Evolutionary conservation across 73 alveolate species (phyloP), one percentile per base, ranked within the genome.

Genomic region (Tetrahymena thermophila): DNA sequence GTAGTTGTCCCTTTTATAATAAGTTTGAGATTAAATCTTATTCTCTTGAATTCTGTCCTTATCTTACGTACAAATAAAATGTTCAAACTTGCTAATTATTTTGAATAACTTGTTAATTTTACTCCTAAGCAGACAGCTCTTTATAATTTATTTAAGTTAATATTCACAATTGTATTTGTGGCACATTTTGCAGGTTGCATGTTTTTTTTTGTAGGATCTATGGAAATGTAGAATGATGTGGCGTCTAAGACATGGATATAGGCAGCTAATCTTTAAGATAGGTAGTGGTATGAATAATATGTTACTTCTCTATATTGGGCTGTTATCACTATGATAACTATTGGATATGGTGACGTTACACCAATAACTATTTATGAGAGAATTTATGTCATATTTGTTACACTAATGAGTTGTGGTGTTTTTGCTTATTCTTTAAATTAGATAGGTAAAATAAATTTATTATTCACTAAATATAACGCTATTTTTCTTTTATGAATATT

Each of bases 261-360:
- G 42, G 71, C 40, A 4, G 55, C 34, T 85, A 94, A 34, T 8
- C 93, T 85, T 3, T 42, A 97, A 34, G 93, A 94, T 21, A 89
- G 57, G 94, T 35, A 94, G n/a, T 83, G 96, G 84, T 55, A 55
- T 31, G 98, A 98, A 43, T 31, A 94, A 31, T 98, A 98, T 96
- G 93, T 98, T 16, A 85, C 94, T 13, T 95, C 98, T 34, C 34
- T 98, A 35, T 98, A 98, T 93, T 98, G 99, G 98, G 98, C 98
- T 17, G 57, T 97, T 34, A 98, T 98, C 43, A 98, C 99, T 0
- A 96, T 97, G 85, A 96, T 96, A 25, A 97, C 99, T 4, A 97
- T 97, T 19, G 99, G 99, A 21, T 98, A 98, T 94, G 99, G 99
- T n/a, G 99, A 98, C 38, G 95, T 97, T 9, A 94, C 93, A 40